Conservation (phyloP, 2,329 filamentous ascomycete genomes). For the Diplodia mutila region DNA sequence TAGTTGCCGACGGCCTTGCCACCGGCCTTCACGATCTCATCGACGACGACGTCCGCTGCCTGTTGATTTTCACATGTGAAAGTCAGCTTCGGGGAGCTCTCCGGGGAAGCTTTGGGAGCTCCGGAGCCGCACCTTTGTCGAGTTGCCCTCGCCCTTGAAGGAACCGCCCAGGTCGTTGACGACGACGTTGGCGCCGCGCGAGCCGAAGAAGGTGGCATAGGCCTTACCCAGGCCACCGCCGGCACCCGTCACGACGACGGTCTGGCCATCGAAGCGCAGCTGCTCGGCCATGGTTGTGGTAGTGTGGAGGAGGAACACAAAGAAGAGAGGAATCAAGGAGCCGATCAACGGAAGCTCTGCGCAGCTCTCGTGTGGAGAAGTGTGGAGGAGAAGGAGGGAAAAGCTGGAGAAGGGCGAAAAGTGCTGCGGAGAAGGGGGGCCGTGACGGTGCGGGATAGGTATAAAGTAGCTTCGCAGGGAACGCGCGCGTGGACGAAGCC, state of each 20-base stretch:
- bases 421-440: background rate
- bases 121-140: slow-evolving; percentile 69
- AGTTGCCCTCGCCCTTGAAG: slow-evolving; percentile 89
- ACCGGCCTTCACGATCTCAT: slow-evolving; percentile 82
- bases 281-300: slow-evolving; percentile 36
- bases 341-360: slow-evolving; percentile 1
- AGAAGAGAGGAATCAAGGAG: slow-evolving; percentile 15
- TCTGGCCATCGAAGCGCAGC: slow-evolving; percentile 84
- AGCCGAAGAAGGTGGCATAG: slow-evolving; percentile 88
- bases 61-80: slow-evolving; percentile 40
- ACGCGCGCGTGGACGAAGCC: slow-evolving; percentile 14
- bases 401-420: background rate
- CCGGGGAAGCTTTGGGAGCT: background rate
- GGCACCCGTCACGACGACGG: slow-evolving; percentile 84
- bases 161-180: slow-evolving; percentile 95
- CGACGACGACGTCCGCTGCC: slow-evolving; percentile 81
- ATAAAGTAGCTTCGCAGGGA: slow-evolving; percentile 13
- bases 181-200: slow-evolving; percentile 88
- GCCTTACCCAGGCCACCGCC: slow-evolving; percentile 81
- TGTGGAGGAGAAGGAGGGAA: slow-evolving; percentile 1
- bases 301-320: background rate
- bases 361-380: slow-evolving; percentile 11
- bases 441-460: background rate
- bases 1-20: slow-evolving; percentile 98
- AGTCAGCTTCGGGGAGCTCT: slow-evolving; percentile 3